Evolutionary conservation across 192 early-diverging fungal genomes (phyloP), one percentile per base, ranked within the genome.

Genomic region (Coemansia asiatica): DNA sequence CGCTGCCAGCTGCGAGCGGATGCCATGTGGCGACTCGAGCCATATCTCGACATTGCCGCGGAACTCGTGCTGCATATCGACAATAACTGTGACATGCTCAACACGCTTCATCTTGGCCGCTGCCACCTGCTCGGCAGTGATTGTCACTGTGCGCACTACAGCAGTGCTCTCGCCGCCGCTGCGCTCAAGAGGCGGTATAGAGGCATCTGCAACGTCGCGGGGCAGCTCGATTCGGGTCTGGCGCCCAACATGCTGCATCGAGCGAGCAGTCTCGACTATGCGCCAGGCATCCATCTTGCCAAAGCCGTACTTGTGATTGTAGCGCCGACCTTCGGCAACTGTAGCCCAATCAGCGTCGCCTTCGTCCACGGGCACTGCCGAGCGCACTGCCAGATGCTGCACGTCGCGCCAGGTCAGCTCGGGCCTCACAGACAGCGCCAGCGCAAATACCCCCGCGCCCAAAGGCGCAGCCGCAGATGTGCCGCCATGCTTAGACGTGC

Each of bases 401-500:
- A 95, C 72, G 64, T 98, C 95, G 22, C 97, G 82, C 97, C 97
- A 99, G 35, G 85, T 88, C 47, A 99, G 85, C 56, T 99, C 97
- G n/a, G 97, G 94, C 2, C 95, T 88, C 4, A 88, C 71, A 9
- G 87, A 87, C 26, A 98, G 73, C 0, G 91, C 94, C 13, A 98
- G 85, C 4, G 95, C 92, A 75, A 92, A 90, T 25, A 97, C 85
- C 26, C 95, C 97, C 0, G 95, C 89, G 5, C 89, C 95, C 35
- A 99, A 69, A 3, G 97, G 95, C 0, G 97, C 97, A 6, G 97
- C 95, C 6, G 95, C 97, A 15, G 93, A 95, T 10, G 97, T 99
- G 3, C 97, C 97, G 27, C 93, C 91, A 70, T 97, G 95, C 22
- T 73, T 70, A 61, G 76, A 69, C 0, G 94, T 92, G 78, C 94